Conservation (phyloP, 495 filamentous ascomycete species). For the Alectoria sarmentosa region DNA sequence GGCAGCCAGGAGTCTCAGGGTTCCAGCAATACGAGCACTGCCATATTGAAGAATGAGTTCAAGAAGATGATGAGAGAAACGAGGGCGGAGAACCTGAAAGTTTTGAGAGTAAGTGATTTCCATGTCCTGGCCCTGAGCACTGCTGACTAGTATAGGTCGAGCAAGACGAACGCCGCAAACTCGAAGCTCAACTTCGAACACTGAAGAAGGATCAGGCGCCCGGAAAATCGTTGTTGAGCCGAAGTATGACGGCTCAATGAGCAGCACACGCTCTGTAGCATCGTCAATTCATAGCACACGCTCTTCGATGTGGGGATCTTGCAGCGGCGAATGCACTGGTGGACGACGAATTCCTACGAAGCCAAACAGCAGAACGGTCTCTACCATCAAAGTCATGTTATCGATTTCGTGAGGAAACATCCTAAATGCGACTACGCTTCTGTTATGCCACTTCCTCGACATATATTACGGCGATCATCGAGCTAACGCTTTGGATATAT, state of each 20-base stretch:
- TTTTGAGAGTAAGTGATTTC: slow-evolving; percentile 52
- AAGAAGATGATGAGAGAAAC: slow-evolving; percentile 89
- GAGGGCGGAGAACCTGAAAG: slow-evolving; percentile 61
- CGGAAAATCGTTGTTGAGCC: slow-evolving; percentile 45
- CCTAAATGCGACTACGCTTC: background rate
- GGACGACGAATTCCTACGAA: background rate
- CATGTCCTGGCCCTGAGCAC: slow-evolving; percentile 1
- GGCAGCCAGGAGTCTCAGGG: slow-evolving; percentile 39
- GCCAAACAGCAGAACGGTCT: background rate
- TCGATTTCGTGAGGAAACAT: background rate
- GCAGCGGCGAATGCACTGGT: background rate
- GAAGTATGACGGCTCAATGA: slow-evolving; percentile 43
- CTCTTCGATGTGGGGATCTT: background rate
- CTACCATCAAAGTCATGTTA: background rate
- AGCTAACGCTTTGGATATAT: background rate
- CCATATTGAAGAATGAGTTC: slow-evolving; percentile 73
- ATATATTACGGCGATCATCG: background rate
- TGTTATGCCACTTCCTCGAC: background rate
- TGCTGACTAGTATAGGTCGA: slow-evolving; percentile 44
- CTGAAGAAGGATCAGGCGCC: slow-evolving; percentile 50
- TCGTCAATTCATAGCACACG: background rate
- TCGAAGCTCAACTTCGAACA: slow-evolving; percentile 52
- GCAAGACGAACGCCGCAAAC: slow-evolving; percentile 61
- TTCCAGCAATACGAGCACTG: slow-evolving; percentile 53
- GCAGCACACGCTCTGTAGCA: slow-evolving; percentile 1